phyloP scores from a whole-genome alignment of 805 yeast genomes.

The Metschnikowia orientalis region DNA sequence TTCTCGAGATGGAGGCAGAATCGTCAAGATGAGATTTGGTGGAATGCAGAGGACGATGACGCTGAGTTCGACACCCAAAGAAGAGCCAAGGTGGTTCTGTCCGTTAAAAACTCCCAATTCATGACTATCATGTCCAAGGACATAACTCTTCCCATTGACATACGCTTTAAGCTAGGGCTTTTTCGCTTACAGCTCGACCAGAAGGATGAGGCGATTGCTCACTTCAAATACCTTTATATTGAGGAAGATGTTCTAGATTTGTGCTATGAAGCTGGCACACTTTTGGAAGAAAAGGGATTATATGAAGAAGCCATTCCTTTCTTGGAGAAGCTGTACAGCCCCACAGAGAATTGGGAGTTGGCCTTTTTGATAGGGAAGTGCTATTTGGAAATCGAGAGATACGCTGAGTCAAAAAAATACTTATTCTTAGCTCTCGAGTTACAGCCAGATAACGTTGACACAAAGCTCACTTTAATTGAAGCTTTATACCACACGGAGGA shows the following conservation, averaged over 20 bases:
- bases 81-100: constrained; percentile 38
- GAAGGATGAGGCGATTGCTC: constrained; percentile 66
- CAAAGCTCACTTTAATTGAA: constrained; percentile 77
- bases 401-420: constrained; percentile 56
- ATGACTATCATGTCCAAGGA: constrained; percentile 17
- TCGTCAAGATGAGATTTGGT: constrained; percentile 59
- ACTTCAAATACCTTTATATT: constrained; percentile 56
- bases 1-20: constrained; percentile 81
- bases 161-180: constrained; percentile 74
- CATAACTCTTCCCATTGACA: constrained; percentile 74
- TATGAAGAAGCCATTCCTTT: constrained; percentile 74
- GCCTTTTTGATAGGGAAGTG: constrained; percentile 69
- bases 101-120: constrained; percentile 8
- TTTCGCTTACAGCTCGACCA: constrained; percentile 64
- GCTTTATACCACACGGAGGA: constrained; percentile 65
- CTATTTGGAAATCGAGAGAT: constrained; percentile 67
- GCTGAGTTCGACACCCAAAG: constrained; percentile 67
- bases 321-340: constrained; percentile 33
- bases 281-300: constrained; percentile 62
- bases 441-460: constrained; percentile 65
- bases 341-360: constrained; percentile 45
- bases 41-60: constrained; percentile 66
- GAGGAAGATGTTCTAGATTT: constrained; percentile 67
- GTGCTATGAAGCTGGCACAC: constrained; percentile 69
- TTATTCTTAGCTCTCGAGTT: constrained; percentile 50